Evolutionary conservation across 306 rosid genomes (phyloP), one percentile per base, ranked within the genome.

Genomic region (Myrica gale): DNA sequence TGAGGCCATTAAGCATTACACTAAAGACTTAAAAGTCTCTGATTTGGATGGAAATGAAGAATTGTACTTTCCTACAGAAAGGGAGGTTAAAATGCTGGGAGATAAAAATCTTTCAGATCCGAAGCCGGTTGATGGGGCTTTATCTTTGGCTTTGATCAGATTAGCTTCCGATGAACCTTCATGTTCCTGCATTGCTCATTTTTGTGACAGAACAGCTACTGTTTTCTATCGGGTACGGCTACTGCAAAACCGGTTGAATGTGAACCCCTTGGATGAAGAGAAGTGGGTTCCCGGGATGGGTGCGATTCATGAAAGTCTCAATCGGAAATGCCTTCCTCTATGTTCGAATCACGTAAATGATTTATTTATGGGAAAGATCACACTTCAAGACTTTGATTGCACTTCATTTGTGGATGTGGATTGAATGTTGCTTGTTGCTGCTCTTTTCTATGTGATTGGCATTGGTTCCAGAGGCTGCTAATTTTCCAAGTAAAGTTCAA

Each of bases 31-130:
- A 88, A 91, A 87, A 81, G 88, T 94, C 60, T 91, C 61, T 76
- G 91, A 84, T 54, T 60, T 86, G 80, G 72, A 81, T 54, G 93
- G 93, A 68, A 86, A 80, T n/a, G 88, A 89, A 41, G 98, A 91
- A 82, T 74, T 81, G 26, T 79, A 87, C 85, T 91, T 91, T 71
- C 97, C 95, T 57, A 88, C 96, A 21, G 96, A 94, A 82, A 88
- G 81, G 82, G 97, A 90, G 85, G 92, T 91, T 68, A 90, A 88
- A 84, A 91, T 94, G 97, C 87, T 88, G 96, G 98, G 98, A 85
- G 94, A 90, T 56, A 74, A 74, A 81, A 87, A 86, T 81, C 92
- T 91, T 71, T 84, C 88, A 8, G 97, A 94, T 82, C 98, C 98
- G 45, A 88, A 83, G 75, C 96, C 90, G 26, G 94, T 90, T 61